These are phyloP conservation scores for Aspergillus nidulans DNA, from an alignment of 495 filamentous ascomycete species.

Conservation along the genomic window DNA sequence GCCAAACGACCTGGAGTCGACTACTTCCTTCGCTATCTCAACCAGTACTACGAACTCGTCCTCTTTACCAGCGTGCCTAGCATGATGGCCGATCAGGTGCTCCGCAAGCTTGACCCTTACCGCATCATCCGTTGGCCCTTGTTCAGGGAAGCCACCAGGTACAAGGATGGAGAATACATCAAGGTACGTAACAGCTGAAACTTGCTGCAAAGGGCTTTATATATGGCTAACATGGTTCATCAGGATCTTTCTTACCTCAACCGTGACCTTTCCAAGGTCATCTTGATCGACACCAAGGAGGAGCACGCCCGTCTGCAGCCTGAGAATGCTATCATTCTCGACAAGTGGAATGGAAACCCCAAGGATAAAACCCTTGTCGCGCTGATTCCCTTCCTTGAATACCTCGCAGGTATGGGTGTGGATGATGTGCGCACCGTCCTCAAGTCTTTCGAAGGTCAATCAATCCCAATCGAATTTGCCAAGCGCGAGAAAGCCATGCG, in stretches of 20 bases:
- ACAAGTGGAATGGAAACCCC: constrained; percentile 80
- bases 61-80: constrained; percentile 86
- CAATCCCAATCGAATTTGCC: constrained; percentile 85
- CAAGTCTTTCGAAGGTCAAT: constrained; percentile 78
- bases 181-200: constrained; percentile 58
- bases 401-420: constrained; percentile 88
- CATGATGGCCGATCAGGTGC: constrained; percentile 76
- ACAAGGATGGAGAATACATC: constrained; percentile 91
- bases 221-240: not conserved
- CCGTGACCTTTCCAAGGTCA: constrained; percentile 87
- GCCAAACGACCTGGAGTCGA: constrained; percentile 94
- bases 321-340: constrained; percentile 86
- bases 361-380: constrained; percentile 80
- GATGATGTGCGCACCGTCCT: constrained; percentile 78
- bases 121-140: constrained; percentile 93
- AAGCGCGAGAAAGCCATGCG: constrained; percentile 80
- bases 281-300: constrained; percentile 83
- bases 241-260: constrained; percentile 96
- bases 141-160: constrained; percentile 90
- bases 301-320: constrained; percentile 80
- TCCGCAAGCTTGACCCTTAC: constrained; percentile 93
- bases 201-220: not conserved
- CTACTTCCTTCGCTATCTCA: constrained; percentile 94
- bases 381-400: constrained; percentile 93
- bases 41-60: constrained; percentile 95